These are phyloP conservation scores for Ogataea trehalophila DNA, from an alignment of 805 yeast species.

Conservation along the genomic window DNA sequence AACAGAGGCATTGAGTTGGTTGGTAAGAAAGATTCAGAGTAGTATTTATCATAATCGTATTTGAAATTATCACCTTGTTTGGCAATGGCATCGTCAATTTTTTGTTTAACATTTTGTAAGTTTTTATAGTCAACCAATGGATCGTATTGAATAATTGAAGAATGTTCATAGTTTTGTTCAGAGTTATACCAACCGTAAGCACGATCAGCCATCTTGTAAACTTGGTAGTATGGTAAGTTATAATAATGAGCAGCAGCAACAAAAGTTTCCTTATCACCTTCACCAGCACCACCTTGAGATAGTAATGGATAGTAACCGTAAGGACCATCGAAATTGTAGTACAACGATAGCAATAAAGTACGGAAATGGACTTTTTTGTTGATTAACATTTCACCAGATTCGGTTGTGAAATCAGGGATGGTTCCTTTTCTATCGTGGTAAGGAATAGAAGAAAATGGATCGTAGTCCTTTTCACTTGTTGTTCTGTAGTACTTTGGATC, in stretches of 20 bases:
- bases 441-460: slow-evolving; percentile 31
- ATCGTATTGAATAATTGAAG: slow-evolving; percentile 32
- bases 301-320: slow-evolving; percentile 53
- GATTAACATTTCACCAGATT: slow-evolving; percentile 62
- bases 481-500: slow-evolving; percentile 28
- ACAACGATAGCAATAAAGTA: slow-evolving; percentile 54
- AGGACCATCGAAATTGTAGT: slow-evolving; percentile 65
- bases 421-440: slow-evolving; percentile 65
- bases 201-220: slow-evolving; percentile 35
- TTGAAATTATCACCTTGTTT: slow-evolving; percentile 20
- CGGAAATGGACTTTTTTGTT: slow-evolving; percentile 53
- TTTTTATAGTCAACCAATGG: slow-evolving; percentile 28
- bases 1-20: slow-evolving; percentile 28
- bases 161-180: slow-evolving; percentile 30
- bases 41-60: slow-evolving; percentile 26
- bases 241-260: slow-evolving; percentile 62
- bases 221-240: slow-evolving; percentile 48
- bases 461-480: slow-evolving; percentile 29
- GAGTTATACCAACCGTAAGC: slow-evolving; percentile 31
- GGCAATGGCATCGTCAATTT: slow-evolving; percentile 20
- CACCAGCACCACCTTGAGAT: slow-evolving; percentile 62
- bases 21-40: slow-evolving; percentile 23
- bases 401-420: slow-evolving; percentile 64
- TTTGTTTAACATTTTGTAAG: slow-evolving; percentile 20
- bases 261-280: slow-evolving; percentile 75